Base-by-base conservation (phyloP, 805 yeast genomes). In the Millerozyma acaciae region DNA sequence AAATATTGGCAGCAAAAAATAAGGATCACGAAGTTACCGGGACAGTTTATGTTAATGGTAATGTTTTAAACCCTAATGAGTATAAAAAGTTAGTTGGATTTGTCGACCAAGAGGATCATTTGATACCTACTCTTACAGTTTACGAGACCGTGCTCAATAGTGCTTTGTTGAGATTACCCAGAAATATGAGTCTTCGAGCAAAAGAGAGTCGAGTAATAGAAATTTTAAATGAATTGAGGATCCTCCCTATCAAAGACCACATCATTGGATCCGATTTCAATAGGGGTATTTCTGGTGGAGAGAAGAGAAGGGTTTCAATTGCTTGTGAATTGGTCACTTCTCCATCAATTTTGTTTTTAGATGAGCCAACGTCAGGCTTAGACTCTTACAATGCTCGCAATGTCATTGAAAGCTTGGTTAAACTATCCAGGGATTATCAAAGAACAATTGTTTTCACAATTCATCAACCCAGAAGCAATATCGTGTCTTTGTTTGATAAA, bases 391-490 rank as follows among this genome's bases (percentile, higher is more conserved):
- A 89, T 60, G 97, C 98, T 1, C 79, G 76, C 51, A 87, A 89
- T 47, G 98, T 93, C 6, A 70, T 93, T 27, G 97, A 88, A 40
- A 75, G 87, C 40, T 68, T 93, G 28, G 90, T 84, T 2, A 73
- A 83, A 37, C 68, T 93, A 37, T 86, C 97, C 0, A 71, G 79
- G 37, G 82, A 79, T 47, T 84, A 80, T 56, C 80, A 84, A 39
- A 78, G 97, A 53, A 90, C 98, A 0, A 78, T 93, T 30, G 76
- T 93, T 2, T 83, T 93, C 54, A 87, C 98, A 0, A 93, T 93
- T 44, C 98, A 93, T 62, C 98, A 93, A 55, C 98, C 98, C 8
- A 73, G 98, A 51, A 85, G 96, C 37, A 93, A 93, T 51, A 90
- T 93, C 54, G 97, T 93, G 21, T 80, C 96, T 0, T 62, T 86